phyloP scores from a whole-genome alignment of 352 stramenopile genomes.

The Phytophthora idaei region DNA sequence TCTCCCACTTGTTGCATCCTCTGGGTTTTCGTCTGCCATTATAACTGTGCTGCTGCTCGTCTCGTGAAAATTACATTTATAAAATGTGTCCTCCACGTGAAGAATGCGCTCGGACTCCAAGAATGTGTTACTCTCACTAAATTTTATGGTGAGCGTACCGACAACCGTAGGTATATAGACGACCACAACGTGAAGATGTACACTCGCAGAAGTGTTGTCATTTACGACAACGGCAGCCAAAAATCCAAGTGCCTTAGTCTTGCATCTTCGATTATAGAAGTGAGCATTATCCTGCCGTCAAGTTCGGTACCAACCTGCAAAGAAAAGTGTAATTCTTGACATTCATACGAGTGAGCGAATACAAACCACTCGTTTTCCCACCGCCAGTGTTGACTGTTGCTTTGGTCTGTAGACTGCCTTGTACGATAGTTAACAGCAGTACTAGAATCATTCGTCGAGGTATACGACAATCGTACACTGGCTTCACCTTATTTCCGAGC shows the following conservation, averaged over 20 bases:
- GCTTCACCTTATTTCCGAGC: constrained; percentile 18
- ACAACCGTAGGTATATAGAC: constrained; percentile 25
- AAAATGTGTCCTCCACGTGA: constrained; percentile 28
- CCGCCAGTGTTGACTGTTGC: constrained; percentile 20
- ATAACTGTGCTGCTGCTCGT: constrained; percentile 8
- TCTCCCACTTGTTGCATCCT: neutral
- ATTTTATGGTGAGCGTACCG: constrained; percentile 25
- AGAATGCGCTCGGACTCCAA: constrained; percentile 13
- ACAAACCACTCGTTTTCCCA: constrained; percentile 38
- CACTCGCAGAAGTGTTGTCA: neutral
- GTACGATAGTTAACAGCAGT: constrained; percentile 14
- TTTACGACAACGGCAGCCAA: constrained; percentile 19
- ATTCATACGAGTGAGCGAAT: constrained; percentile 4
- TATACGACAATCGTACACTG: constrained; percentile 13
- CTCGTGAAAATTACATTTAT: constrained; percentile 24
- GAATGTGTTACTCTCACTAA: constrained; percentile 21
- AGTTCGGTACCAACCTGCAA: constrained; percentile 14
- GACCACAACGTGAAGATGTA: constrained; percentile 28
- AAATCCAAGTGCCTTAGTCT: constrained; percentile 14
- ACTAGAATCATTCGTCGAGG: neutral
- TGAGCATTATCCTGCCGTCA: constrained; percentile 9
- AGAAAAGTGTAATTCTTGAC: constrained; percentile 12
- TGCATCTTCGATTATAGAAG: constrained; percentile 12
- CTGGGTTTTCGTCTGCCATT: neutral
- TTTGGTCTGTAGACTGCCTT: constrained; percentile 16